Evolutionary conservation across 1,284 basidiomycete genomes (phyloP).

Genomic region (Inonotus obliquus): DNA sequence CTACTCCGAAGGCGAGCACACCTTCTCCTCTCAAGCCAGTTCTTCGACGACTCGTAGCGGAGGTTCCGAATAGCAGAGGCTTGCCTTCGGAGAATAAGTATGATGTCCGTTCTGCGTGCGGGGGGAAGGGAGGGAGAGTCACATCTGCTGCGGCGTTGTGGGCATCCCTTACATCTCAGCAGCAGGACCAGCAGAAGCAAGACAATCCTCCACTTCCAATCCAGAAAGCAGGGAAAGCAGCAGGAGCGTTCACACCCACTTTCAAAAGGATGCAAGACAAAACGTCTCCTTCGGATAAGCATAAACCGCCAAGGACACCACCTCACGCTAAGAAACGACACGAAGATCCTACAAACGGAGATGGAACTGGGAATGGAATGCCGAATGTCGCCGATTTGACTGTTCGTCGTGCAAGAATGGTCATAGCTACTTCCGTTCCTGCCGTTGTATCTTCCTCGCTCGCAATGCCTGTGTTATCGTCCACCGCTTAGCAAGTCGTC

Average conservation of each 20-base stretch:
- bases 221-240: slow-evolving; percentile 8
- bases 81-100: slow-evolving; percentile 55
- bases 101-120: slow-evolving; percentile 70
- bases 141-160: slow-evolving; percentile 70
- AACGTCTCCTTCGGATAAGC: slow-evolving; percentile 6
- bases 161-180: slow-evolving; percentile 41
- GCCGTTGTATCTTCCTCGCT: slow-evolving; percentile 64
- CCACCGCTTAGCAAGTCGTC: no score
- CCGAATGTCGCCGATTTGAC: slow-evolving; percentile 23
- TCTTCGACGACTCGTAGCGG: slow-evolving; percentile 7
- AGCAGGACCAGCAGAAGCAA: not conserved
- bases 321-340: slow-evolving; percentile 19
- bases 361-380: no score
- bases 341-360: slow-evolving; percentile 3
- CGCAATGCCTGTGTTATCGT: slow-evolving; percentile 64
- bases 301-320: slow-evolving; percentile 2
- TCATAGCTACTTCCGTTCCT: slow-evolving; percentile 56
- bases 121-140: slow-evolving; percentile 73
- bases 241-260: not conserved
- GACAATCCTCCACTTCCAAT: not conserved
- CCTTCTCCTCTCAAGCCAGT: slow-evolving; percentile 18
- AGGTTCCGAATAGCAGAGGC: slow-evolving; percentile 27
- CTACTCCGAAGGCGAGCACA: not conserved
- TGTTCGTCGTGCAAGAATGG: slow-evolving; percentile 30
- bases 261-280: slow-evolving; percentile 9